Conservation (phyloP, 495 filamentous ascomycete species). For the Cenococcum geophilum region DNA sequence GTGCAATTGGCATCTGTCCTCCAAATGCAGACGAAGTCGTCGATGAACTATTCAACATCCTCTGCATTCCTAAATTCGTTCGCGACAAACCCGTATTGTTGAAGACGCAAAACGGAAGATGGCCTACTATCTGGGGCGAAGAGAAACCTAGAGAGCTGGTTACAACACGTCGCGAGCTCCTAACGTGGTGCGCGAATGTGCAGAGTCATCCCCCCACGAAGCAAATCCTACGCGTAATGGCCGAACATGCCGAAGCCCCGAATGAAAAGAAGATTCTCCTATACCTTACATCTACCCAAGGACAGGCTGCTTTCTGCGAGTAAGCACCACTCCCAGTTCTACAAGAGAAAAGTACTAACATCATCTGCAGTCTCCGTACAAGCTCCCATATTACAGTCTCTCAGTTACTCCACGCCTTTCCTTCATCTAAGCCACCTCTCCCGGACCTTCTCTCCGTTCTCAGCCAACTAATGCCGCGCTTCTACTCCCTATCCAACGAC, state of each 20-base stretch:
- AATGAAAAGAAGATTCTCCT: conserved; percentile 82
- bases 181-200: conserved; percentile 93
- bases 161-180: conserved; percentile 80
- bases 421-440: conserved; percentile 79
- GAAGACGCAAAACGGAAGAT: conserved; percentile 72
- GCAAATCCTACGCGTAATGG: conserved; percentile 74
- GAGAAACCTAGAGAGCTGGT: conserved; percentile 73
- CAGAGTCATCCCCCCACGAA: conserved; percentile 91
- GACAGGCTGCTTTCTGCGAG: conserved; percentile 90
- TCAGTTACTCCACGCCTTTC: conserved; percentile 88
- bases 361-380: conserved; percentile 59
- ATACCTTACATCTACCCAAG: conserved; percentile 82
- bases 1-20: conserved; percentile 86
- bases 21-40: conserved; percentile 75
- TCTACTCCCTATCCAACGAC: conserved; percentile 96
- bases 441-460: conserved; percentile 73
- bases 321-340: no score
- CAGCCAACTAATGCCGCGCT: conserved; percentile 86
- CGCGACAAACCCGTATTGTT: conserved; percentile 75
- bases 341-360: no score
- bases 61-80: conserved; percentile 68
- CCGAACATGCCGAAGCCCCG: conserved; percentile 70
- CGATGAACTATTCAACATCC: conserved; percentile 72
- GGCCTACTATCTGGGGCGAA: conserved; percentile 98
- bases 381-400: conserved; percentile 74